A percentile compares a stretch with the other conserved stretches of the same genome.
Conservation (phyloP, 208 protist species). For the Vickermania spadyakhi region DNA sequence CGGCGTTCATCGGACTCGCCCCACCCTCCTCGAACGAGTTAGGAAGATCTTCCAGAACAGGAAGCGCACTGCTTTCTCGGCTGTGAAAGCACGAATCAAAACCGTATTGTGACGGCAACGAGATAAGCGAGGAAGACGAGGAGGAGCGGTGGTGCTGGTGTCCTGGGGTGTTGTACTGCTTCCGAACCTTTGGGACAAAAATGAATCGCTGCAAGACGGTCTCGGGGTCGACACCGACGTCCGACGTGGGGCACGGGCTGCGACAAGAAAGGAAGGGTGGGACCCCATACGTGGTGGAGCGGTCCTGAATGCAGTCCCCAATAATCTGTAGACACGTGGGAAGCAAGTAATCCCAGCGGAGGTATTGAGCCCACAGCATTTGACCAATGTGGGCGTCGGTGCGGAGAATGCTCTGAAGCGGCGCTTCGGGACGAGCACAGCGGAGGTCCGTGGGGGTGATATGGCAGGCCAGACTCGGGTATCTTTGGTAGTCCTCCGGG, state of each 20-base stretch:
- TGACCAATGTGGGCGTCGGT: background rate
- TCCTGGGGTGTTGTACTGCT: background rate
- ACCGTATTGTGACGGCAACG: background rate
- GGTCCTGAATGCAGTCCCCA: background rate
- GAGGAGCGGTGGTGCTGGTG: background rate
- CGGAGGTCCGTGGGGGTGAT: slow-evolving; percentile 4
- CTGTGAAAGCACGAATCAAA: background rate
- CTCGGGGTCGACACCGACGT: background rate
- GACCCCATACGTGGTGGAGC: background rate
- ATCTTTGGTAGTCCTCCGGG: background rate
- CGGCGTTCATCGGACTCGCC: background rate
- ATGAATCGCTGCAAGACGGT: background rate
- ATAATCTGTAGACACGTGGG: background rate
- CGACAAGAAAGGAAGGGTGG: background rate
- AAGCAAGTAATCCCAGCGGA: background rate
- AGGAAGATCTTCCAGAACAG: background rate
- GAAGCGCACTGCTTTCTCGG: background rate
- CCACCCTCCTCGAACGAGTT: background rate
- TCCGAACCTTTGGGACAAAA: background rate
- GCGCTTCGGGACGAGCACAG: background rate
- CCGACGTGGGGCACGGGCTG: background rate
- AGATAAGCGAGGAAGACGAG: background rate
- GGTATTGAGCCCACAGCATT: background rate
- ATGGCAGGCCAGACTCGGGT: background rate
- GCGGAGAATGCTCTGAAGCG: background rate